A percentile compares a stretch with the other conserved stretches of the same genome.
These are phyloP conservation scores for Komagataea norvegica DNA, from an alignment of 1,139 yeast genomes.

Conservation along the genomic window DNA sequence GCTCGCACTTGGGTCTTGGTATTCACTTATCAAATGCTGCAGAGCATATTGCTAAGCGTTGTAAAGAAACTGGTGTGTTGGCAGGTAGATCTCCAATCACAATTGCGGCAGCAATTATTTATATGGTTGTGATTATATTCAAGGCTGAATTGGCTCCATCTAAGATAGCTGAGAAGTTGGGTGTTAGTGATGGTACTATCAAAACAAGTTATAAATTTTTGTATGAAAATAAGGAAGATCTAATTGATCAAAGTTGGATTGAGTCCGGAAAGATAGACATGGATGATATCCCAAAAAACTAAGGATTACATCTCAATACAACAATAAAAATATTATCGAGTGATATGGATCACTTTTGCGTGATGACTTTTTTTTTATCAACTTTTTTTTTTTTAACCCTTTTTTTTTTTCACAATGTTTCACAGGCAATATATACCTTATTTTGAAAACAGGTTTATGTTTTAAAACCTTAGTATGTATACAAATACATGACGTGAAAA, in stretches of 20 bases:
- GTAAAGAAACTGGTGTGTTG: conserved; percentile 87
- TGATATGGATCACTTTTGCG: no score
- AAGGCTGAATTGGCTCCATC: conserved; percentile 65
- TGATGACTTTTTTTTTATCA: no score
- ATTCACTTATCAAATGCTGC: conserved; percentile 90
- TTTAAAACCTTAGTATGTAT: neutral
- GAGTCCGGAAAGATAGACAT: conserved; percentile 64
- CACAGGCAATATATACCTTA: neutral
- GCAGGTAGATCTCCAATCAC: conserved; percentile 98
- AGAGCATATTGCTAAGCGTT: conserved; percentile 83
- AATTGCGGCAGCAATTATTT: conserved; percentile 95
- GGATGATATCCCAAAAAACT: conserved; percentile 51
- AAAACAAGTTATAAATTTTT: conserved; percentile 85
- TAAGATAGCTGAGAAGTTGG: conserved; percentile 89
- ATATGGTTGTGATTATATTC: conserved; percentile 84
- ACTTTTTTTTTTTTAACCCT: neutral
- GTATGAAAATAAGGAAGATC: conserved; percentile 65
- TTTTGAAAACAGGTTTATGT: neutral
- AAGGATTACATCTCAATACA: neutral
- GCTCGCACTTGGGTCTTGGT: conserved; percentile 87
- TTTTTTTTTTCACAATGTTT: neutral
- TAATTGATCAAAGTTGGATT: conserved; percentile 78
- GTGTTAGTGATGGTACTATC: conserved; percentile 96
- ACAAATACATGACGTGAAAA: neutral
- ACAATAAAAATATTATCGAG: neutral